Percentiles rank a stretch among this genome's conserved stretches.
phyloP scores from a whole-genome alignment of 1,284 basidiomycete species.

The Ceratobasidium sp. region DNA sequence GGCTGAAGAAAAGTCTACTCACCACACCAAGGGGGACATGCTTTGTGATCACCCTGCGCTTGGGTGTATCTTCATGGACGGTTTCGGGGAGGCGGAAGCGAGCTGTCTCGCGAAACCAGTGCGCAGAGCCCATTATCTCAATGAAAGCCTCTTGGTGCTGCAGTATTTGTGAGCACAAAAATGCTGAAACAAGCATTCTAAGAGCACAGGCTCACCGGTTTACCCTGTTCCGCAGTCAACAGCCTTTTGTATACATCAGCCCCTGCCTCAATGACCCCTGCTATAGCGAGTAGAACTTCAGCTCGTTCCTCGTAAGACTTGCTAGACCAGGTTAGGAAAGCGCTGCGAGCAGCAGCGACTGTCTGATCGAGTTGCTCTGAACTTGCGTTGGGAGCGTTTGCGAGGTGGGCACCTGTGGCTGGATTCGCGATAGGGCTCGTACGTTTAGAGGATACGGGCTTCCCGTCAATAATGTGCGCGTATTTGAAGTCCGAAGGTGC shows the following conservation, averaged over 20 bases:
- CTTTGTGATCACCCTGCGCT: background rate
- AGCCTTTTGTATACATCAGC: constrained; percentile 16
- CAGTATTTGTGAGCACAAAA: background rate
- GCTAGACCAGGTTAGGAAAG: constrained; percentile 15
- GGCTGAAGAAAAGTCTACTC: background rate
- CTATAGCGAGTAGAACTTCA: background rate
- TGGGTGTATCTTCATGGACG: constrained; percentile 20
- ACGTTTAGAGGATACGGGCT: background rate
- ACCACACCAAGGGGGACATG: constrained; percentile 37
- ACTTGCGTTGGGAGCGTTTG: constrained; percentile 8
- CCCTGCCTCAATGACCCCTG: background rate
- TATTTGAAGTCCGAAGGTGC: constrained; percentile 8
- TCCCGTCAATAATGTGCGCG: constrained; percentile 28
- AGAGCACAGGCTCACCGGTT: constrained; percentile 19
- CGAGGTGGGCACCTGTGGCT: constrained; percentile 2
- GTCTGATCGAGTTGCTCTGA: constrained; percentile 22
- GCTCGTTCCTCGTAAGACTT: constrained; percentile 29
- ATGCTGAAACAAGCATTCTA: background rate
- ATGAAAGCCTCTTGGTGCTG: constrained; percentile 13
- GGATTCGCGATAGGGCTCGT: constrained; percentile 10
- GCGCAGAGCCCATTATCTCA: constrained; percentile 24
- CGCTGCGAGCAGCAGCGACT: background rate
- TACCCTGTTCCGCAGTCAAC: constrained; percentile 33
- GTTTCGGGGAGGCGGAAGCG: constrained; percentile 9
- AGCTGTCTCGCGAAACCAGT: constrained; percentile 27